These are phyloP conservation scores for Puccinia novopanici DNA, from an alignment of 1,284 basidiomycete species.

Conservation along the genomic window DNA sequence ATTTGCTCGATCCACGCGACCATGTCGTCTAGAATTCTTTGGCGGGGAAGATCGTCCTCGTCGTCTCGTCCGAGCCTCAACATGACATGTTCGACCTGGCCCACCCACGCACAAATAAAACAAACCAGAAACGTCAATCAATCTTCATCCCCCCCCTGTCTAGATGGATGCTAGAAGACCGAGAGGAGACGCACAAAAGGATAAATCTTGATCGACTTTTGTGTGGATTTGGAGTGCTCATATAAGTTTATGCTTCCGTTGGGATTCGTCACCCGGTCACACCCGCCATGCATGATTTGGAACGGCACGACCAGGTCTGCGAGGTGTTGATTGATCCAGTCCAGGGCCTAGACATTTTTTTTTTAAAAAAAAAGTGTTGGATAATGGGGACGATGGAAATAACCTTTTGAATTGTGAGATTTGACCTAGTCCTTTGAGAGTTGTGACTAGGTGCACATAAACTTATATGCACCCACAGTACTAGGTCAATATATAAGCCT, in stretches of 20 bases:
- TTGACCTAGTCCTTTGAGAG: too few species aligned
- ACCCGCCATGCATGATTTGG: constrained; percentile 55
- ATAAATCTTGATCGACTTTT: constrained; percentile 46
- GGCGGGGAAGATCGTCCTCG: constrained; percentile 54
- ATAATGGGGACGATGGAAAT: too few species aligned
- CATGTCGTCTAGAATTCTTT: constrained; percentile 55
- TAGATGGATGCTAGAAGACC: not conserved
- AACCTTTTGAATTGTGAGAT: too few species aligned
- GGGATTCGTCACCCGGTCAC: constrained; percentile 43
- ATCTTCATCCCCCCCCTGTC: not conserved
- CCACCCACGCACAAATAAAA: not conserved
- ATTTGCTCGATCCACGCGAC: constrained; percentile 53
- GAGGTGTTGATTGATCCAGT: constrained; percentile 35
- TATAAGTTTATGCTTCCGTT: constrained; percentile 27
- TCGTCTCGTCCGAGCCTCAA: constrained; percentile 55
- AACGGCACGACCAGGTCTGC: constrained; percentile 54
- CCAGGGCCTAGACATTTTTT: constrained; percentile 32
- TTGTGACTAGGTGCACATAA: too few species aligned
- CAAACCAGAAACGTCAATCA: not conserved
- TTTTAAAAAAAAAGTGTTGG: not conserved
- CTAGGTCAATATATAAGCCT: too few species aligned
- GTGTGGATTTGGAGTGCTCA: constrained; percentile 5
- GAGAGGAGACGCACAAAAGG: constrained; percentile 24
- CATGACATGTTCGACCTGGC: constrained; percentile 43
- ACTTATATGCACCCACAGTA: too few species aligned